These are phyloP conservation scores for Parietichytrium sp. DNA, from an alignment of 108 stramenopile species.

Conservation along the genomic window DNA sequence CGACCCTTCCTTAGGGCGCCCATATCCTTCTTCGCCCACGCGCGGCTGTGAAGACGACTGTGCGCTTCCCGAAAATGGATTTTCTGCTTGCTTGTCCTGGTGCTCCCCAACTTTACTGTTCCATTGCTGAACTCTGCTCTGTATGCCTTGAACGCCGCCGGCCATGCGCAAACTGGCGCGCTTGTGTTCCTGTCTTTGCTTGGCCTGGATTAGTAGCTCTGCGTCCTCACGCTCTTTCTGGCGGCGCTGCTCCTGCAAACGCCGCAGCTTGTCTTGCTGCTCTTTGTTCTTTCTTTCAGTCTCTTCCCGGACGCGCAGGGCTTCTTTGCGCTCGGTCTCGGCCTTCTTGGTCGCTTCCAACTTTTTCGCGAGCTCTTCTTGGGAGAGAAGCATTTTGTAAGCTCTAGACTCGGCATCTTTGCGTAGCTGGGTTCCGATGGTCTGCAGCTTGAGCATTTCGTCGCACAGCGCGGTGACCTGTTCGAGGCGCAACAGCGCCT, in stretches of 20 bases:
- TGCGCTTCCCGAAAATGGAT: neutral
- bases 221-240: constrained; percentile 28
- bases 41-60: neutral
- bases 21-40: neutral
- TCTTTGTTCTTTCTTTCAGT: constrained; percentile 1
- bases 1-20: constrained; percentile 3
- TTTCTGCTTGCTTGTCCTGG: neutral
- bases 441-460: constrained; percentile 1
- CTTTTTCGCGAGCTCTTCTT: neutral
- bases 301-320: neutral
- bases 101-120: neutral
- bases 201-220: constrained; percentile 1
- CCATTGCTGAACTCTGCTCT: constrained; percentile 10
- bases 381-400: neutral
- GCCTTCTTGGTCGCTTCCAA: neutral
- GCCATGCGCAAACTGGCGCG: neutral
- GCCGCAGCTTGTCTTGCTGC: neutral
- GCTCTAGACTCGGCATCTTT: neutral
- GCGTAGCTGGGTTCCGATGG: too few species aligned
- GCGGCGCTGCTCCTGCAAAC: neutral
- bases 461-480: neutral
- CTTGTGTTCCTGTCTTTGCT: neutral
- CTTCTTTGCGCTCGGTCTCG: neutral
- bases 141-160: neutral
- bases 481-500: neutral